phyloP scores from a whole-genome alignment of 306 rosid genomes.

The Lagenaria siceraria region DNA sequence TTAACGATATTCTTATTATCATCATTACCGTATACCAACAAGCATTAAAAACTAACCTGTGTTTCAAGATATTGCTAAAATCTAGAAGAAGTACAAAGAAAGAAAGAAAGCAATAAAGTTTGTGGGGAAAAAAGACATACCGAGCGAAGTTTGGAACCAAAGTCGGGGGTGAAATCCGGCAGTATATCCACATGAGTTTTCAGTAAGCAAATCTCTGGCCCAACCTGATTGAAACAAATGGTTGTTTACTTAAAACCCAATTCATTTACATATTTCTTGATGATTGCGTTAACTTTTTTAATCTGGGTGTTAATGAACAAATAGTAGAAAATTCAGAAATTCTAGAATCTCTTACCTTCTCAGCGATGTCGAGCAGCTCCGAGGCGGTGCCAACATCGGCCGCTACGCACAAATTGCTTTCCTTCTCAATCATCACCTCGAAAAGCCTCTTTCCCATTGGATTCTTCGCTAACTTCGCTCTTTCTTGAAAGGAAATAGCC shows the following conservation, averaged over 20 bases:
- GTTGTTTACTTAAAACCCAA: background rate
- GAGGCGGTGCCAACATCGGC: constrained; percentile 80
- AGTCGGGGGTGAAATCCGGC: constrained; percentile 83
- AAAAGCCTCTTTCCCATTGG: constrained; percentile 72
- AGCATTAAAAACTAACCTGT: background rate
- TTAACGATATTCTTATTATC: background rate
- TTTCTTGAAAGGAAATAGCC: constrained; percentile 44
- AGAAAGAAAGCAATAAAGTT: background rate
- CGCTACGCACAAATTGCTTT: constrained; percentile 76
- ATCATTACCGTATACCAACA: background rate
- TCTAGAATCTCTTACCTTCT: constrained; percentile 31
- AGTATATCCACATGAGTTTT: constrained; percentile 92
- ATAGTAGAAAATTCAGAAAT: background rate
- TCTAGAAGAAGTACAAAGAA: background rate
- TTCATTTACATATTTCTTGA: background rate
- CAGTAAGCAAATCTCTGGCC: constrained; percentile 87
- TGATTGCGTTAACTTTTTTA: background rate
- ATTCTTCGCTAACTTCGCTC: constrained; percentile 62
- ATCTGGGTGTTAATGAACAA: background rate
- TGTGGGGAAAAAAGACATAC: constrained; percentile 25
- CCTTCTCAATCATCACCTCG: constrained; percentile 66
- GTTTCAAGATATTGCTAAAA: background rate
- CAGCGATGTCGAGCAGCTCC: constrained; percentile 74
- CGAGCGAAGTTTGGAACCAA: constrained; percentile 68
- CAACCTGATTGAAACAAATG: constrained; percentile 37